phyloP scores from a whole-genome alignment of 495 filamentous ascomycete genomes.

The Rhizodiscina lignyota region DNA sequence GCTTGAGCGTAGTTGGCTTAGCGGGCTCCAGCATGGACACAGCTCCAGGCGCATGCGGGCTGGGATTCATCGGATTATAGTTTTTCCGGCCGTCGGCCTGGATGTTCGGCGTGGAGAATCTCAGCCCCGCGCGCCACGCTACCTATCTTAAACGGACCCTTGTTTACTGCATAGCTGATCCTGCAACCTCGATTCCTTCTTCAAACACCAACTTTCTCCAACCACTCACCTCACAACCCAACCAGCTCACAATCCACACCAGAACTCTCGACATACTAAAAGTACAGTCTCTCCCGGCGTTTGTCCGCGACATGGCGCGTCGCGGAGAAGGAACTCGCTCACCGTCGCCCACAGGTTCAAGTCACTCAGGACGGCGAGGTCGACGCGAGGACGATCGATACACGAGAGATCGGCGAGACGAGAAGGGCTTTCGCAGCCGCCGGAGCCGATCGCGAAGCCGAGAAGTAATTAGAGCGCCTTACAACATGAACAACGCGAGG shows the following conservation, averaged over 20 bases:
- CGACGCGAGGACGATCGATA: constrained; percentile 39
- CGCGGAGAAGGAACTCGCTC: background rate
- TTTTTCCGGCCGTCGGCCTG: background rate
- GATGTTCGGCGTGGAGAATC: no score
- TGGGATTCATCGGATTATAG: background rate
- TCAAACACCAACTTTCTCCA: background rate
- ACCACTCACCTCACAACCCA: background rate
- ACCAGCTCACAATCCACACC: background rate
- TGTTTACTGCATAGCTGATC: background rate
- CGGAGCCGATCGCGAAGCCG: constrained; percentile 51
- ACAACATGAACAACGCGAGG: background rate
- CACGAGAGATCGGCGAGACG: constrained; percentile 35
- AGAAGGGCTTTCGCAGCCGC: no score
- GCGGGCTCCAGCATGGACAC: no score
- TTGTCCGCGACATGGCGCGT: background rate
- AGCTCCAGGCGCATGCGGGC: background rate
- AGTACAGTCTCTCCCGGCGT: background rate
- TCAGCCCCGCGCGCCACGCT: background rate
- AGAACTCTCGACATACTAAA: background rate
- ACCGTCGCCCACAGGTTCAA: constrained; percentile 1
- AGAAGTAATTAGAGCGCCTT: constrained; percentile 36
- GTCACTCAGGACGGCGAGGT: constrained; percentile 17
- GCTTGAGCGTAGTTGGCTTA: background rate
- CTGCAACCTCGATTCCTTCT: background rate
- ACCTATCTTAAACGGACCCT: background rate